Percentiles rank a stretch among this genome's conserved stretches.
Conservation (phyloP, 129 eudicot species). For the Daucus carota region DNA sequence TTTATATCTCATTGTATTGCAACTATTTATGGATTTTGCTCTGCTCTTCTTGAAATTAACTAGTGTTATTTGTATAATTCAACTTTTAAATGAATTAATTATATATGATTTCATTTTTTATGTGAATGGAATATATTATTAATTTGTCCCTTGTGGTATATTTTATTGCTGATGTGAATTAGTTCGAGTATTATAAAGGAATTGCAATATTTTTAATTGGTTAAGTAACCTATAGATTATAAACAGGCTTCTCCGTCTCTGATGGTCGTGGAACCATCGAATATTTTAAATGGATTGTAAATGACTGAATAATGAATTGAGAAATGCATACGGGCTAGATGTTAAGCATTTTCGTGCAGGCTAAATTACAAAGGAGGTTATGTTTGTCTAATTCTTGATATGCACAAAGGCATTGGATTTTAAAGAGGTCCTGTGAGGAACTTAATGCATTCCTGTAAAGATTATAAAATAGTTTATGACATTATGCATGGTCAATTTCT, state of each 20-base stretch:
- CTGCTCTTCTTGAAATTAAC: too few species aligned
- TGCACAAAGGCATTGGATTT: neutral
- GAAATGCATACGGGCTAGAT: neutral
- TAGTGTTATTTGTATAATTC: too few species aligned
- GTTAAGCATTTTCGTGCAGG: neutral
- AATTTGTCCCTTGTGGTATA: neutral
- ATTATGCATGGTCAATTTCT: neutral
- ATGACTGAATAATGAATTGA: neutral
- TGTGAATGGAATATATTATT: neutral
- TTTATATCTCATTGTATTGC: too few species aligned
- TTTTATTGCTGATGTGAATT: neutral
- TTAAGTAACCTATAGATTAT: neutral
- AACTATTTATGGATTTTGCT: too few species aligned
- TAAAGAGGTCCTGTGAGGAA: too few species aligned
- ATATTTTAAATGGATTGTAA: neutral
- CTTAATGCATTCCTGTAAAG: neutral
- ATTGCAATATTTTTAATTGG: neutral
- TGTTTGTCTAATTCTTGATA: neutral
- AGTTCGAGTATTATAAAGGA: too few species aligned
- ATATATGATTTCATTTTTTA: too few species aligned
- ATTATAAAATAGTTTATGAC: neutral
- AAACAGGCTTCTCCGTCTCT: neutral
- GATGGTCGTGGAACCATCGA: neutral
- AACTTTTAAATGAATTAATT: too few species aligned
- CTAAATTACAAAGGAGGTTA: neutral